Evolutionary conservation across 306 rosid species (phyloP), one percentile per base, ranked within the genome.

Genomic region (Phaseolus lunatus): DNA sequence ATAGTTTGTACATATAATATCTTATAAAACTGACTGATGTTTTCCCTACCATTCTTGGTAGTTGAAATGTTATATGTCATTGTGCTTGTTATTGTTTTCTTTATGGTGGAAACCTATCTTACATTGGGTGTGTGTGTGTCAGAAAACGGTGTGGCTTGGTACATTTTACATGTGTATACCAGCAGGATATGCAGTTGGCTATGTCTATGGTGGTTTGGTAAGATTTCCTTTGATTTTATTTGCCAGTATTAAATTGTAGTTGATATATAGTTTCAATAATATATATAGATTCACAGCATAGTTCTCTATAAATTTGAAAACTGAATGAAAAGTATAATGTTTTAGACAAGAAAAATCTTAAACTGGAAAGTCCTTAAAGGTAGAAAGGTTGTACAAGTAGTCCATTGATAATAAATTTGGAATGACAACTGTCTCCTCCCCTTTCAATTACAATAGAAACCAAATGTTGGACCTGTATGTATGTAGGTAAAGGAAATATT

Each of bases 141-240:
- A 94, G 98, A 94, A 88, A 92, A 84, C 98, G 1, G 87, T 19
- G 0, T 94, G 98, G 98, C 95, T 94, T 74, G 77, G 85, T 41
- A 65, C 85, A 83, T 94, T 94, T 75, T 94, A 85, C 89, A 94
- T 94, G 98, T 94, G 95, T 69, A 92, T 94, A 81, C 95, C 98
- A 22, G 82, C 90, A 7, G 98, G 98, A 72, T 88, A 79, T 83
- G 98, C 98, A 29, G 19, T 90, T 73, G 98, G 98, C 82, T 92
- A 94, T 79, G 73, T 94, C 67, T 90, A 84, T 73, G 98, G 97
- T 75, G 97, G 98, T 71, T 20, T 90, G 84, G 97, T 94, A 89
- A 83, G 93, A 88, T 68, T 77, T 80, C 54, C 48, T 64, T 43
- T 76, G 73, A 54, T 82, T 78, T 72, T 82, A 57, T 49, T 33